These are phyloP conservation scores for Ophiocytium majus DNA, from an alignment of 352 stramenopile genomes.

Conservation along the genomic window DNA sequence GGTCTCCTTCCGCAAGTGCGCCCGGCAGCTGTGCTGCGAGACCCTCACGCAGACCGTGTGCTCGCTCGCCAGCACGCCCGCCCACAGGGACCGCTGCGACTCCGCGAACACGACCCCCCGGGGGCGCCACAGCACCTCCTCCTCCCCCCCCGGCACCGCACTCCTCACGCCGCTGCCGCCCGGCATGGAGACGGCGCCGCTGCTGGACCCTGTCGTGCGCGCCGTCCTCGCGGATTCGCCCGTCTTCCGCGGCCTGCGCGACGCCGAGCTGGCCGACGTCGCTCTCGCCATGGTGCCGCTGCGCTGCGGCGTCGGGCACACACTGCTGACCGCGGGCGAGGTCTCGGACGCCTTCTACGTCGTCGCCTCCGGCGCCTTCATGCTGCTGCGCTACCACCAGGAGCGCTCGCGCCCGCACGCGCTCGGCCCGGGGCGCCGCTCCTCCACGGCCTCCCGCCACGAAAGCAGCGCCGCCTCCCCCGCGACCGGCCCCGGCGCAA, in stretches of 20 bases:
- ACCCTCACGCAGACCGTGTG: conserved; percentile 7
- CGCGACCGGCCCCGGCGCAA: not conserved
- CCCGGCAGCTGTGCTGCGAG: conserved; percentile 1
- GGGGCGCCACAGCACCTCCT: not conserved
- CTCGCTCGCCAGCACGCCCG: not conserved
- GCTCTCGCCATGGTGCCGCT: not conserved
- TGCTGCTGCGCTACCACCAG: conserved; percentile 7
- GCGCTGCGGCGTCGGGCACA: conserved; percentile 6
- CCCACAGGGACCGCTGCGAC: not conserved
- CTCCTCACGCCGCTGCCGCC: not conserved
- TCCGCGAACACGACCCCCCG: not conserved
- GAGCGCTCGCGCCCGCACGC: conserved; percentile 1
- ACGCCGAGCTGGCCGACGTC: not conserved
- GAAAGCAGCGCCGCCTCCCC: not conserved
- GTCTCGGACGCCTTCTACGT: not conserved
- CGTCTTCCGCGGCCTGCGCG: conserved; percentile 3
- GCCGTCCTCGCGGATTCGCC: not conserved
- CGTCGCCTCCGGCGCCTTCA: conserved; percentile 14
- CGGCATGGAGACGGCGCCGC: not conserved
- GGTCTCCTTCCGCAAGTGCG: conserved; percentile 17
- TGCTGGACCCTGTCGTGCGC: conserved; percentile 23
- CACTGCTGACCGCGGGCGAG: not conserved
- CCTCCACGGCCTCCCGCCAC: not conserved
- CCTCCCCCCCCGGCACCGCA: not conserved
- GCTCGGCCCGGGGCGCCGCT: not conserved